Evolutionary conservation across 176 grass and related monocot species (phyloP).

Genomic region (Otatea glauca): DNA sequence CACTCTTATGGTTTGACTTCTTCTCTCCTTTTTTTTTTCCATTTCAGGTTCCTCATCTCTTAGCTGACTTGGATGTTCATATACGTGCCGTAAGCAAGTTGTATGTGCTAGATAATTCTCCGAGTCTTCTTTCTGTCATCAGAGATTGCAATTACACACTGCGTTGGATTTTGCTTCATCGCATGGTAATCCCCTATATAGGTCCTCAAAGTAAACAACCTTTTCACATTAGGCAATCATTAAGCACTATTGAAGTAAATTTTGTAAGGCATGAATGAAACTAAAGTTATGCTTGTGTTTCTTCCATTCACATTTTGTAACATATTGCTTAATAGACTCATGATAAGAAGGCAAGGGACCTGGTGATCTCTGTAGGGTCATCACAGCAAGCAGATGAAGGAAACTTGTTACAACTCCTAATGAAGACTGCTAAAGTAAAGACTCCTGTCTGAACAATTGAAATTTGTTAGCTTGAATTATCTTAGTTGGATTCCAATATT

Average conservation of each 20-base stretch:
- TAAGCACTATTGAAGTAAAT: slow-evolving; percentile 15
- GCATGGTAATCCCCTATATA: slow-evolving; percentile 57
- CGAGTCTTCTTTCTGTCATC: slow-evolving; percentile 57
- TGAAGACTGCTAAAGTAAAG: slow-evolving; percentile 65
- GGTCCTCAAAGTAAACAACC: background rate
- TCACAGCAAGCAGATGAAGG: slow-evolving; percentile 61
- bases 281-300: background rate
- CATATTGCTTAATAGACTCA: slow-evolving; percentile 54
- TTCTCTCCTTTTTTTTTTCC: background rate
- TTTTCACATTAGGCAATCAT: background rate
- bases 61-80: slow-evolving; percentile 59
- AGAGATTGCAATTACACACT: slow-evolving; percentile 75
- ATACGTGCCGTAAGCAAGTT: slow-evolving; percentile 55
- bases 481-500: slow-evolving; percentile 5
- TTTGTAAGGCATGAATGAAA: background rate
- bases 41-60: slow-evolving; percentile 59
- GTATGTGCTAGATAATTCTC: slow-evolving; percentile 66
- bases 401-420: slow-evolving; percentile 55
- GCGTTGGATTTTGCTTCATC: slow-evolving; percentile 83
- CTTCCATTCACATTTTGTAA: slow-evolving; percentile 24
- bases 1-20: slow-evolving; percentile 6
- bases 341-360: slow-evolving; percentile 69
- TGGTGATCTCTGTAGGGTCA: slow-evolving; percentile 53
- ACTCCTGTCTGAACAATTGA: slow-evolving; percentile 1
- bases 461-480: slow-evolving; percentile 34